A percentile compares a stretch with the other conserved stretches of the same genome.
phyloP scores from a whole-genome alignment of 768 basidiomycete genomes.

The Lentinula guzmanii region DNA sequence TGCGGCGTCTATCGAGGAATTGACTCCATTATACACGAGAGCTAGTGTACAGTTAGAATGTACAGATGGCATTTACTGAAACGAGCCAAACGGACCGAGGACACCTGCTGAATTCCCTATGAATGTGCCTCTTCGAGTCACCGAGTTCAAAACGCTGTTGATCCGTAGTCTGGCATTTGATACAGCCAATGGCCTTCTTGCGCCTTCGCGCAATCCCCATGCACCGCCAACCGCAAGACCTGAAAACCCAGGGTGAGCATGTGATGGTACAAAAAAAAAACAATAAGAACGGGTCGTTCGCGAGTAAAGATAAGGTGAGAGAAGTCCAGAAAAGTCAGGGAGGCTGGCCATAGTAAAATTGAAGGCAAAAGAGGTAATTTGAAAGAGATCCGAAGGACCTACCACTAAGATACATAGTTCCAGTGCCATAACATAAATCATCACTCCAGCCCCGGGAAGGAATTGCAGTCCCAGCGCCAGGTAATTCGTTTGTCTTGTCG shows the following conservation, averaged over 20 bases:
- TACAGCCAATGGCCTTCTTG: conserved; percentile 79
- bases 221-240: conserved; percentile 92
- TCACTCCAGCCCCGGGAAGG: conserved; percentile 98
- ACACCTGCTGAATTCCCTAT: conserved; percentile 98
- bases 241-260: conserved; percentile 65
- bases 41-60: conserved; percentile 51
- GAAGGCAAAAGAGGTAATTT: conserved; percentile 49
- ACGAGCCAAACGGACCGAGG: conserved; percentile 63
- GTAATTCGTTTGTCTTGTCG: conserved; percentile 88
- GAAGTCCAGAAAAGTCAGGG: conserved; percentile 40
- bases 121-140: conserved; percentile 95
- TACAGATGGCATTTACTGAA: conserved; percentile 26
- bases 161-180: conserved; percentile 85
- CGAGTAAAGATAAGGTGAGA: conserved; percentile 67
- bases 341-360: conserved; percentile 31
- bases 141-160: conserved; percentile 94
- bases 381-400: conserved; percentile 53
- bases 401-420: conserved; percentile 98
- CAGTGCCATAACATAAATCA: conserved; percentile 98
- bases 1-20: conserved; percentile 85
- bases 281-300: conserved; percentile 64
- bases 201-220: conserved; percentile 96
- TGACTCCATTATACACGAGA: conserved; percentile 92
- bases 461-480: conserved; percentile 86
- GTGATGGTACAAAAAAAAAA: conserved; percentile 67